A percentile compares a stretch with the other conserved stretches of the same genome.
Conservation (phyloP, 2,329 filamentous ascomycete species). For the Fusarium guadeloupense region DNA sequence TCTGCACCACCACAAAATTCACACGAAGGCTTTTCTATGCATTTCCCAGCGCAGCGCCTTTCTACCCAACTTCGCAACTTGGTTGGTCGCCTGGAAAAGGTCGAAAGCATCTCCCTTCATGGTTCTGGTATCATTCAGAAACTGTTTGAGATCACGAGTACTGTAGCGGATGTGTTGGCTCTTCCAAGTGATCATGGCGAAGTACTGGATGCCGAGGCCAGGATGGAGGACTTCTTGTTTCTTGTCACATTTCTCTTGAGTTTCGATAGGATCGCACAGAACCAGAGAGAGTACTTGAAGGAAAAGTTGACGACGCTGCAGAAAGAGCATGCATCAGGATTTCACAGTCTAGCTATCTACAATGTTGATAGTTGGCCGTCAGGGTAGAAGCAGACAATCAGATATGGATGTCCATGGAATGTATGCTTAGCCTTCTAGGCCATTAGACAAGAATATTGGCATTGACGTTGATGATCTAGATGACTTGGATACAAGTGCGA, state of each 20-base stretch:
- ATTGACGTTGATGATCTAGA: no score
- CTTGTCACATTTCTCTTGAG: constrained; percentile 62
- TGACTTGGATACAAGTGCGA: no score
- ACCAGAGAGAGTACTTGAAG: constrained; percentile 54
- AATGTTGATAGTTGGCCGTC: neutral
- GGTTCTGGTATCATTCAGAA: constrained; percentile 67
- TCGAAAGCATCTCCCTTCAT: constrained; percentile 61
- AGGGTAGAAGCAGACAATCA: neutral
- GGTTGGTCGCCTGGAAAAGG: constrained; percentile 47
- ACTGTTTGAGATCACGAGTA: constrained; percentile 68
- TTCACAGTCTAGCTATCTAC: constrained; percentile 13
- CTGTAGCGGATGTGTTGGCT: constrained; percentile 66
- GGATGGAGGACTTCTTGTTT: constrained; percentile 64
- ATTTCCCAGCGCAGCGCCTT: constrained; percentile 51
- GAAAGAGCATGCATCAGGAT: constrained; percentile 20
- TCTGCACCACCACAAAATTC: constrained; percentile 45
- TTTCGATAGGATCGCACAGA: constrained; percentile 58
- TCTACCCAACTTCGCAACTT: constrained; percentile 52
- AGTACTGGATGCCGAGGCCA: constrained; percentile 55
- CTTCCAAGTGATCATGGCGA: constrained; percentile 53
- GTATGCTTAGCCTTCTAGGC: no score
- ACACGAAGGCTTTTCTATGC: constrained; percentile 52
- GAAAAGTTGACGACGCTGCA: constrained; percentile 51
- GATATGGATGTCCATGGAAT: no score
- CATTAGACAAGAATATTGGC: no score